phyloP scores from a whole-genome alignment of 2,329 filamentous ascomycete genomes.

The Dendrostoma leiphaemia region DNA sequence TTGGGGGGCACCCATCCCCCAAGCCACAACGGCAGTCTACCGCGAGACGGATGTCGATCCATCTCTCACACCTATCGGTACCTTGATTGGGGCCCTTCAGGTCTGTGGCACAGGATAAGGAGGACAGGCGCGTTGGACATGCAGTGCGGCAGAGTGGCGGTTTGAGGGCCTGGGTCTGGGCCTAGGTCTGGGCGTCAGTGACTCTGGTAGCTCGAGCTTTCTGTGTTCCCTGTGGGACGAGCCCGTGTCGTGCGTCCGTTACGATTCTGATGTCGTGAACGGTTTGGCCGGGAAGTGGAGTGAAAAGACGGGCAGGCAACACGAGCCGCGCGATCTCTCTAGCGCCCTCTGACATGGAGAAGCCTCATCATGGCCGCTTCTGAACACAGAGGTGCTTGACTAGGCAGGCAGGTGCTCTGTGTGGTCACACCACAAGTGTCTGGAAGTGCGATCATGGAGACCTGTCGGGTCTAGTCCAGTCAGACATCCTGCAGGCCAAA shows the following conservation, averaged over 20 bases:
- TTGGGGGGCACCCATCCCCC: not conserved
- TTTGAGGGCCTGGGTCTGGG: conserved; percentile 4
- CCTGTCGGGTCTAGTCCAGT: not conserved
- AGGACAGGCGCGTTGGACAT: not conserved
- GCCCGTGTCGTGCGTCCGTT: not conserved
- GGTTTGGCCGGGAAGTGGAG: not conserved
- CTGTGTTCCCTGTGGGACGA: not conserved
- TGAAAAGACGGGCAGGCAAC: conserved; percentile 3
- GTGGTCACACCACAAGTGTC: conserved; percentile 1
- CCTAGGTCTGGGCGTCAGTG: too few species aligned
- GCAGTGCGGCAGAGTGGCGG: conserved; percentile 1
- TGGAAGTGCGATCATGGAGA: not conserved
- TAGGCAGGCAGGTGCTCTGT: not conserved
- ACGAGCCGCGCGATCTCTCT: too few species aligned
- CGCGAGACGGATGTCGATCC: not conserved
- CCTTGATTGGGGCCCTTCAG: not conserved
- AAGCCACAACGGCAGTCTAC: not conserved
- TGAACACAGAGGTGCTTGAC: not conserved
- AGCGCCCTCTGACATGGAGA: not conserved
- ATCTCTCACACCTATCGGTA: too few species aligned
- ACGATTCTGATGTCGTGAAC: conserved; percentile 4
- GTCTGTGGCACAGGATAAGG: not conserved
- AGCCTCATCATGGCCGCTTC: not conserved
- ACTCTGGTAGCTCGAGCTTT: not conserved
- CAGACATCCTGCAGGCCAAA: not conserved